Evolutionary conservation across 768 basidiomycete genomes (phyloP), one percentile per base, ranked within the genome.

Genomic region (Boletus vermiculosoides): DNA sequence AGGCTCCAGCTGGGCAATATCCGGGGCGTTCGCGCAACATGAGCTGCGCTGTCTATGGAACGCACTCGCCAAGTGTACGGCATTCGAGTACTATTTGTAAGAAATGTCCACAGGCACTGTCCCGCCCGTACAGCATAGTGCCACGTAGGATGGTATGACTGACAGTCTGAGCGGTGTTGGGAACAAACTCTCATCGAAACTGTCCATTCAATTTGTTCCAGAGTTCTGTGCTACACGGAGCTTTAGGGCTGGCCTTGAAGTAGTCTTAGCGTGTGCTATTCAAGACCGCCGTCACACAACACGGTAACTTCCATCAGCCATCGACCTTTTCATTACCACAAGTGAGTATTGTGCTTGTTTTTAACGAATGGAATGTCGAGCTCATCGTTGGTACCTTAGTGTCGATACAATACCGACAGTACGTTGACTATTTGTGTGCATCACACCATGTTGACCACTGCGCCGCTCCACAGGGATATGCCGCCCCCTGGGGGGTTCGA

Each of bases 401-500:
- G 70, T 69, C 66, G 34, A 57, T 66, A 56, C 59, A 56, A 28
- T 70, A 67, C 62, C 58, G 59, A 62, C 72, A 71, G 68, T 72
- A 55, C 33, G 66, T 67, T 11, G 40, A 39, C 39, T 44, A 56
- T 63, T 40, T 61, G 58, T 31, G n/a, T 48, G 45, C 15, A 50
- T 54, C 42, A 41, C 58, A 22, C 42, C 50, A 34, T 34, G 49
- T 37, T 62, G 48, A 63, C 56, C 44, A 37, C 23, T 47, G 31
- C 23, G 54, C 50, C 45, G 18, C 56, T 56, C 63, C 54, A 56
- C 75, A 97, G 95, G 76, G 96, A 99, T 70, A 89, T 99, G 86
- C 96, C 96, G 65, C 96, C 96, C 41, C 64, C 85, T 45, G 94
- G 94, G 59, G 96, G 96, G 2, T 99, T 96, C 75, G 94, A 92